Base-by-base conservation (phyloP, 306 rosid species). In the Mucuna pruriens region DNA sequence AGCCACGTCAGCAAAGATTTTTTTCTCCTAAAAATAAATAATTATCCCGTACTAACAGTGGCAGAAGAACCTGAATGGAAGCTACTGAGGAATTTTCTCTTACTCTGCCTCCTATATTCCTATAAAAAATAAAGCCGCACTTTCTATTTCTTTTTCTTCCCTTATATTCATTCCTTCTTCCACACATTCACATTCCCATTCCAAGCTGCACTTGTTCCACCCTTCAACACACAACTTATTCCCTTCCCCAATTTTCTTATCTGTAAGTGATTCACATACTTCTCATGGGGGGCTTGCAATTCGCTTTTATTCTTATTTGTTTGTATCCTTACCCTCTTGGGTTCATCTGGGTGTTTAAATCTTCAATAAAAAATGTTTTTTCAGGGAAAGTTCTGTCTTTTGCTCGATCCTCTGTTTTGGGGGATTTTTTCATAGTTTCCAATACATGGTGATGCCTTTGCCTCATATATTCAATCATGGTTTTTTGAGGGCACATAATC, bases 261-360 rank as follows among this genome's bases (percentile, higher is more conserved):
- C 36, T 70, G 75, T 70, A 70, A 70, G 75, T 70, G n/a, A 45
- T 26, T 46, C 60, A 3, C 25, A 23, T 46, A 25, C 75, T 7
- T 39, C 42, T 74, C 55, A 4, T 15, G 42, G 11, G 63, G 4
- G 15, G 12, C 44, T 49, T 48, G 34, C 78, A n/a, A 49, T 51
- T 74, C 3, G 23, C 9, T 26, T 38, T 2, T 46, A 1, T 38
- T 39, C 51, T 26, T 16, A 0, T 60, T 38, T 19, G 1, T 52
- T 13, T 71, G 4, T 60, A 13, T 54, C 34, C 57, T 77, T 10
- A 36, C 29, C 31, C 54, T 52, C 6, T 72, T 42, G 16, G 17
- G 54, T 51, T 78, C 71, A 54, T 66, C 58, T 79, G 78, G 66
- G 58, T 46, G 20, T 34, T 57, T 9, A 51, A 23, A 55, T 45